Conservation (phyloP, 2,329 filamentous ascomycete genomes). For the Hymenoscyphus fructigenus region DNA sequence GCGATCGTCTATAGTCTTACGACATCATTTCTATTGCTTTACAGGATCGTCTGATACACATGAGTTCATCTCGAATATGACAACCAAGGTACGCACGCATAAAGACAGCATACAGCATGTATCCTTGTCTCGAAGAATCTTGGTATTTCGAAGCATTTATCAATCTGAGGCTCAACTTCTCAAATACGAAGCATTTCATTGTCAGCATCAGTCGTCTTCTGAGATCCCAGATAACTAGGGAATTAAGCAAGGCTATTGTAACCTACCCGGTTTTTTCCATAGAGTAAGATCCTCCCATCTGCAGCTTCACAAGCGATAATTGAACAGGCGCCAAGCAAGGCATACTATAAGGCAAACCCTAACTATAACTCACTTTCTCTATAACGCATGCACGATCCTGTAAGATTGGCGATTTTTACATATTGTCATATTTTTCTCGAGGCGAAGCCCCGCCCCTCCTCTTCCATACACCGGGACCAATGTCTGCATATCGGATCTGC, state of each 20-base stretch:
- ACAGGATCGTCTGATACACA: neutral
- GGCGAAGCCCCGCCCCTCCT: neutral
- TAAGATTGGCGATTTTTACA: constrained; percentile 1
- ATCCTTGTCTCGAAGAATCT: neutral
- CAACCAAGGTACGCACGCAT: neutral
- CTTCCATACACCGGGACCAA: neutral
- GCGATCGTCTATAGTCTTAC: neutral
- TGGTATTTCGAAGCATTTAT: neutral
- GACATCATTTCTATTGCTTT: neutral
- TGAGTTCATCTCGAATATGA: neutral
- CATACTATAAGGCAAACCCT: neutral
- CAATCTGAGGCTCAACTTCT: neutral
- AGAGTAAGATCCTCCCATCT: neutral
- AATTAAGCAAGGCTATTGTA: neutral
- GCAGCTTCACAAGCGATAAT: neutral
- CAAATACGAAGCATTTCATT: neutral
- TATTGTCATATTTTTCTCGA: neutral
- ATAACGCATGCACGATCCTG: constrained; percentile 1
- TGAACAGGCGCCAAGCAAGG: neutral
- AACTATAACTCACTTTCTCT: neutral
- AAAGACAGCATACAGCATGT: neutral
- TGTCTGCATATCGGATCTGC: neutral
- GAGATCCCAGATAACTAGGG: neutral
- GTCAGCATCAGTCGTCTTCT: no score
- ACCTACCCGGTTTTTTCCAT: neutral